These are phyloP conservation scores for Colletotrichum filicis DNA, from an alignment of 2,329 filamentous ascomycete genomes.

Conservation along the genomic window DNA sequence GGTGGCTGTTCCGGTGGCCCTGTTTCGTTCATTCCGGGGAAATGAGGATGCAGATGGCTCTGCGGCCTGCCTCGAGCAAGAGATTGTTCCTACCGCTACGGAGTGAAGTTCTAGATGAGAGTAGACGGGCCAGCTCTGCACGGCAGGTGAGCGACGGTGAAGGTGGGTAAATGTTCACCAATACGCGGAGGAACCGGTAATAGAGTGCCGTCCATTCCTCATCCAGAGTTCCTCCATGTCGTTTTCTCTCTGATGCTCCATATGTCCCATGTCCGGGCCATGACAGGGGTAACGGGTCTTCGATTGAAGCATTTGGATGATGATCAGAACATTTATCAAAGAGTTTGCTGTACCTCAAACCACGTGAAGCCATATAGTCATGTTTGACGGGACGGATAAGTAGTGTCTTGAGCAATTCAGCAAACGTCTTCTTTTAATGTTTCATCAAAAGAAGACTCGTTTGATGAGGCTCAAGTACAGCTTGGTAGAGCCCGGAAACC, in stretches of 20 bases:
- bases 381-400: neutral
- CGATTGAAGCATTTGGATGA: neutral
- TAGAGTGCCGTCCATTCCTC: neutral
- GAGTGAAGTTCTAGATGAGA: neutral
- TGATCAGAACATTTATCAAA: neutral
- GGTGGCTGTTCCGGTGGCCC: conserved; percentile 8
- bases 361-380: neutral
- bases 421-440: neutral
- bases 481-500: neutral
- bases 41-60: neutral
- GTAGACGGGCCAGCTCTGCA: neutral
- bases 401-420: neutral
- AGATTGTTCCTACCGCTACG: neutral
- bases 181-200: neutral
- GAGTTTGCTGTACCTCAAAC: neutral
- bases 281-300: neutral
- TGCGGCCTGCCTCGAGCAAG: neutral
- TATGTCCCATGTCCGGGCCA: neutral
- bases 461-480: conserved; percentile 23
- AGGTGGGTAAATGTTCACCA: neutral
- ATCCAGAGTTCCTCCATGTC: neutral
- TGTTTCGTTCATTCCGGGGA: neutral
- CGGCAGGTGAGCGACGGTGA: neutral
- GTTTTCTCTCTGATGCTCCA: neutral
- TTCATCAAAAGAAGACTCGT: neutral